Percentiles rank a stretch among this genome's conserved stretches.
Conservation (phyloP, 176 grass and related monocot genomes). For the Oryza glumipatula region DNA sequence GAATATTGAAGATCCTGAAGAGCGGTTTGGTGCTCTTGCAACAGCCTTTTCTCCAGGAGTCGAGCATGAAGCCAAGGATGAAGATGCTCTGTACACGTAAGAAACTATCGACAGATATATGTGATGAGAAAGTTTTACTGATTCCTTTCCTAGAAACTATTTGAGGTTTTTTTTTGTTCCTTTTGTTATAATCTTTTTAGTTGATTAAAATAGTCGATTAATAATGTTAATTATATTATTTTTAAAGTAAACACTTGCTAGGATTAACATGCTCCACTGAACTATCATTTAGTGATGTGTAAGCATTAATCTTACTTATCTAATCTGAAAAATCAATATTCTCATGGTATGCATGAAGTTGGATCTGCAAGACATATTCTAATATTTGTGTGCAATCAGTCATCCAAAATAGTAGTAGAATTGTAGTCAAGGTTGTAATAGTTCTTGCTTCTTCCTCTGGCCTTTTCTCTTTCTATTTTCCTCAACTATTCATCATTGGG, state of each 20-base stretch:
- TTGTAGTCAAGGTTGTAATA: not conserved
- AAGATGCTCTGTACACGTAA: conserved; percentile 84
- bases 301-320: not conserved
- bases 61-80: conserved; percentile 62
- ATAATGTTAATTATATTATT: conserved; percentile 17
- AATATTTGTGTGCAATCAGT: not conserved
- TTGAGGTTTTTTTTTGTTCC: not conserved
- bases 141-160: not conserved
- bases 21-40: conserved; percentile 72
- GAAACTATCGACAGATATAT: conserved; percentile 11
- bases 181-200: not conserved
- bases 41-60: conserved; percentile 78
- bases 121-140: not conserved
- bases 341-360: not conserved
- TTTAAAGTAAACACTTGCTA: not conserved
- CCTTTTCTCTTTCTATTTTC: not conserved
- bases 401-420: not conserved
- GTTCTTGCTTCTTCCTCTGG: conserved; percentile 6
- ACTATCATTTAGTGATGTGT: conserved; percentile 7
- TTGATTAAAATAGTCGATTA: conserved; percentile 4
- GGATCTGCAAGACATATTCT: conserved; percentile 6
- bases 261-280: conserved; percentile 1
- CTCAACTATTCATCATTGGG: not conserved
- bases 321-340: not conserved
- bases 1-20: conserved; percentile 93